Evolutionary conservation across 2,329 filamentous ascomycete genomes (phyloP), one percentile per base, ranked within the genome.

Genomic region (Dryadomyces quercus-mongolicae): DNA sequence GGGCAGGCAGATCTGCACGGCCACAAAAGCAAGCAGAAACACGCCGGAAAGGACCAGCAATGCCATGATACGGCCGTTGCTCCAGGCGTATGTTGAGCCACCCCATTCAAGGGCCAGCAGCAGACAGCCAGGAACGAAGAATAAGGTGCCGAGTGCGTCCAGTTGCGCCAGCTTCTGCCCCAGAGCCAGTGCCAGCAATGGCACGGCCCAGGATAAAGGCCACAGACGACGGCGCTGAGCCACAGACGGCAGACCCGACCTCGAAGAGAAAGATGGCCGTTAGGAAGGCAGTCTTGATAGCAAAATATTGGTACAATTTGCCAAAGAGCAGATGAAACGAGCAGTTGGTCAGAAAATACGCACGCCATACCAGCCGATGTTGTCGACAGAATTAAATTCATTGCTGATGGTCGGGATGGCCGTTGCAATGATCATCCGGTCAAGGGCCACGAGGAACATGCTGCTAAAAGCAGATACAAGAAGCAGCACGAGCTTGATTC

Each of bases 101-200:
- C 79, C 80, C 81, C 80, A 85, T 61, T 85, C 77, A 38, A 86
- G 68, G 1, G 81, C 81, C 5, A 86, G 68, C 3, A 85, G 66
- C 42, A 85, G 75, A 57, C 74, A 80, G 36, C 74, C 73, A 0
- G 81, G 80, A 16, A 85, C 65, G 58, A 85, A 78, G 64, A 82
- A 73, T 15, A 77, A 62, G 8, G 78, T 82, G 25, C 82, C 81
- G 1, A 82, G 62, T 0, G 78, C 78, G 55, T 84, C 80, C 50
- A 83, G 70, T 0, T 76, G 73, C 58, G 70, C 68, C 52, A 80
- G 62, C 51, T 79, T 75, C 54, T 71, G n/a, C n/a, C n/a, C n/a
- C n/a, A n/a, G n/a, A n/a, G n/a, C n/a, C n/a, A n/a, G n/a, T 56
- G 15, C 79, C 79, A 36, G 78, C 77, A 54, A 82, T 70, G 49